phyloP scores from a whole-genome alignment of 1,284 basidiomycete genomes.

The Coriolopsis trogii region DNA sequence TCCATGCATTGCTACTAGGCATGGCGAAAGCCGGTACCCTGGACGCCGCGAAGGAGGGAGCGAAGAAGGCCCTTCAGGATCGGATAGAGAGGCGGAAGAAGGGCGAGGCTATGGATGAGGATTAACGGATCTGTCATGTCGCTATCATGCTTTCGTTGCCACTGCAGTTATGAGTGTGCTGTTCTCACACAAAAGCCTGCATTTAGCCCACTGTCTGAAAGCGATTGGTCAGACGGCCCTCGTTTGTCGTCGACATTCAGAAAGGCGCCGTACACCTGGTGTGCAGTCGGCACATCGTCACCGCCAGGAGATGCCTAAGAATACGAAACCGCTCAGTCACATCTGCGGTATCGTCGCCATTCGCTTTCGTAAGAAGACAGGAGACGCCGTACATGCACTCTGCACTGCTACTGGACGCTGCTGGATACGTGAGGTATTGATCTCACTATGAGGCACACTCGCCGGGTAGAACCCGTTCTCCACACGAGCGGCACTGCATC shows the following conservation, averaged over 20 bases:
- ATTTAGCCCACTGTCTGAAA: neutral
- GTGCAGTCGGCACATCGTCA: too few relatives aligned
- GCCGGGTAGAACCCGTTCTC: neutral
- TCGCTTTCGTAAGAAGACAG: too few relatives aligned
- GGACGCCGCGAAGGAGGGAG: slow-evolving; percentile 48
- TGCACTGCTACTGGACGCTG: neutral
- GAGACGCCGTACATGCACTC: neutral
- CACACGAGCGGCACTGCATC: neutral
- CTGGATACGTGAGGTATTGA: neutral
- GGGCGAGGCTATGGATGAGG: slow-evolving; percentile 58
- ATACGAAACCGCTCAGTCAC: too few relatives aligned
- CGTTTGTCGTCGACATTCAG: too few relatives aligned
- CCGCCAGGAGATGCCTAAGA: too few relatives aligned
- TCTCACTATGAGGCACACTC: neutral
- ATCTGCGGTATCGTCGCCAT: too few relatives aligned
- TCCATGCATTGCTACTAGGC: slow-evolving; percentile 68
- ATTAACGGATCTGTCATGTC: slow-evolving; percentile 30
- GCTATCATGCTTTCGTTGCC: slow-evolving; percentile 1
- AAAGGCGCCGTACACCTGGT: too few relatives aligned
- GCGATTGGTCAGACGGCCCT: too few relatives aligned
- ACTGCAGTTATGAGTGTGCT: neutral
- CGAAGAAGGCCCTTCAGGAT: slow-evolving; percentile 53
- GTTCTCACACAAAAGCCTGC: neutral
- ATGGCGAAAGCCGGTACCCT: slow-evolving; percentile 68
- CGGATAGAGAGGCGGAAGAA: slow-evolving; percentile 51